A percentile compares a stretch with the other conserved stretches of the same genome.
These are phyloP conservation scores for Vishniacozyma victoriae DNA, from an alignment of 768 basidiomycete species.

Conservation along the genomic window DNA sequence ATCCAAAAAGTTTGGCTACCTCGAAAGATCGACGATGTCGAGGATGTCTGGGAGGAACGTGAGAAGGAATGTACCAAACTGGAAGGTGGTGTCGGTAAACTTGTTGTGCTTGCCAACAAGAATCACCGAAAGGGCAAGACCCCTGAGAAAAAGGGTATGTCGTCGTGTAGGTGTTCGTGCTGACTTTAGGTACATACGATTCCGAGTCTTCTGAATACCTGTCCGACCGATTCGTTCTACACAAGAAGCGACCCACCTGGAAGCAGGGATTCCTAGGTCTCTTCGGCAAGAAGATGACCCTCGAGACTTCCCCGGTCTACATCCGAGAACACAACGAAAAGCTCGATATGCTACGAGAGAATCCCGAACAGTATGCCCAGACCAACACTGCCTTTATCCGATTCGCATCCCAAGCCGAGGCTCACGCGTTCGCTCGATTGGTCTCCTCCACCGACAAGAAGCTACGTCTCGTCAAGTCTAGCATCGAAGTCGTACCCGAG, in stretches of 20 bases:
- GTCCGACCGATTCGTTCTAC: conserved; percentile 37
- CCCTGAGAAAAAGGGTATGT: conserved; percentile 39
- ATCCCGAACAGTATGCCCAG: conserved; percentile 16
- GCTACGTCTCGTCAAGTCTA: conserved; percentile 25
- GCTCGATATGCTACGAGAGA: conserved; percentile 27
- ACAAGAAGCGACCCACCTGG: conserved; percentile 45
- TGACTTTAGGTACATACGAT: conserved; percentile 26
- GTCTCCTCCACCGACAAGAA: conserved; percentile 37
- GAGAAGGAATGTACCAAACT: conserved; percentile 43
- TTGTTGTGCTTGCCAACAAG: conserved; percentile 44
- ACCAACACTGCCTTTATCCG: conserved; percentile 45
- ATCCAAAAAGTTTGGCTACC: conserved; percentile 44
- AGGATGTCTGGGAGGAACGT: conserved; percentile 44
- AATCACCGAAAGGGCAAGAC: conserved; percentile 47
- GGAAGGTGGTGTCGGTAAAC: conserved; percentile 44
- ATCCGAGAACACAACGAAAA: conserved; percentile 41
- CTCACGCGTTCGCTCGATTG: conserved; percentile 43
- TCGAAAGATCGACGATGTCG: conserved; percentile 40
- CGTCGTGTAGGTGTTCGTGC: neutral
- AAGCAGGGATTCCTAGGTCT: conserved; percentile 45
- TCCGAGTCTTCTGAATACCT: conserved; percentile 21
- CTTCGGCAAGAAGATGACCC: conserved; percentile 41
- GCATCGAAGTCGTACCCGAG: conserved; percentile 46
- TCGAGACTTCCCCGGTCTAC: conserved; percentile 40
- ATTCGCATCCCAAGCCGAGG: conserved; percentile 44